Evolutionary conservation across 495 filamentous ascomycete species (phyloP).

Genomic region (Penicillium fimorum): DNA sequence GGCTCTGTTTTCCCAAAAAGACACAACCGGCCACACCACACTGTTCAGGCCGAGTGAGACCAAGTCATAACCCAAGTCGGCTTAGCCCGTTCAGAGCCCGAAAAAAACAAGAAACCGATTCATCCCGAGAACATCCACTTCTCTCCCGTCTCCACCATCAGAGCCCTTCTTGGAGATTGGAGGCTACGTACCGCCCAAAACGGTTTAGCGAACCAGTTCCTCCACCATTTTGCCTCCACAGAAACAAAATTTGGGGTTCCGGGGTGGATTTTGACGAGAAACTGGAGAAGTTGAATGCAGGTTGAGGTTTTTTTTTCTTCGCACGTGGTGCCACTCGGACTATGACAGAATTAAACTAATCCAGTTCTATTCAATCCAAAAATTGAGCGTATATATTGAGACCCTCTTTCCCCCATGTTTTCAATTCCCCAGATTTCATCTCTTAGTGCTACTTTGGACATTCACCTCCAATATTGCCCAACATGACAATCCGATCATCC

Average conservation of each 20-base stretch:
- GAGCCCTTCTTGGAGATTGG: constrained; percentile 4
- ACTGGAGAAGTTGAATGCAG: background rate
- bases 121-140: constrained; percentile 6
- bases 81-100: constrained; percentile 5
- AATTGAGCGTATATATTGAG: constrained; percentile 14
- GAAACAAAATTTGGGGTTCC: constrained; percentile 7
- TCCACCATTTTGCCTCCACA: constrained; percentile 24
- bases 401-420: constrained; percentile 13
- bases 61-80: constrained; percentile 2
- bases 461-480: constrained; percentile 5
- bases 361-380: background rate
- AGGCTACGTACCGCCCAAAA: constrained; percentile 15
- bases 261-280: constrained; percentile 15
- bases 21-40: constrained; percentile 5
- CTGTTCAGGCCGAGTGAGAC: background rate
- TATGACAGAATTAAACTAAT: constrained; percentile 7
- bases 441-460: background rate
- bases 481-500: constrained; percentile 20
- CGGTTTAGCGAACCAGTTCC: constrained; percentile 13
- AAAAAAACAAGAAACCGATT: background rate
- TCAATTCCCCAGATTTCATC: constrained; percentile 10
- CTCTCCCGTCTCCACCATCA: background rate
- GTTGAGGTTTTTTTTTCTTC: constrained; percentile 9
- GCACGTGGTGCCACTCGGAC: constrained; percentile 10
- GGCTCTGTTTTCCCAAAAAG: constrained; percentile 21